Conservation (phyloP, 345 rosid genomes). For the Syzygium jambos region DNA sequence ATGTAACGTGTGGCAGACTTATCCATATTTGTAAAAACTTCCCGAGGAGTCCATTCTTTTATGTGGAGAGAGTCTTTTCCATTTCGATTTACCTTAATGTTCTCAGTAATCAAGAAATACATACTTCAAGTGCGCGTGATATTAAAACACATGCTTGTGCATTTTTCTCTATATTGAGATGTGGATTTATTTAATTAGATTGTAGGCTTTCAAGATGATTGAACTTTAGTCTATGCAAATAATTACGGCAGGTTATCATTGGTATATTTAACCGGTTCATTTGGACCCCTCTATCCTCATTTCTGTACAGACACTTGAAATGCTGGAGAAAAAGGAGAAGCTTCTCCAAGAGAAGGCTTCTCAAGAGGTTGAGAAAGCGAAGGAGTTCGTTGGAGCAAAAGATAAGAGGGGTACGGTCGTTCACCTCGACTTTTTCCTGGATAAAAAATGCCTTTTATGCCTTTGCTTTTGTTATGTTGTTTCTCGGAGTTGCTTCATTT, state of each 20-base stretch:
- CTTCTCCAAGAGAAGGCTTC: conserved; percentile 64
- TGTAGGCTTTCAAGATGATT: too few relatives aligned
- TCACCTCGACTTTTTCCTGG: neutral
- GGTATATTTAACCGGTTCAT: neutral
- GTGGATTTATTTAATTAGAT: neutral
- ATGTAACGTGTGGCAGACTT: neutral
- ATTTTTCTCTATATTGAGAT: neutral
- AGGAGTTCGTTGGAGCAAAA: conserved; percentile 45
- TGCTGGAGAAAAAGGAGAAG: conserved; percentile 92
- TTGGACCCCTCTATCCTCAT: neutral
- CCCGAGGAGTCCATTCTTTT: neutral
- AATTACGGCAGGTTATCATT: neutral
- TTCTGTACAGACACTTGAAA: conserved; percentile 59
- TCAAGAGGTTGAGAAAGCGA: conserved; percentile 66
- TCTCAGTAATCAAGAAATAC: neutral
- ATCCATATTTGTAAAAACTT: too few relatives aligned
- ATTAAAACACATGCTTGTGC: neutral
- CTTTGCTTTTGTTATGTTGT: neutral
- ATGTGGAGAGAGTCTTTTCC: neutral
- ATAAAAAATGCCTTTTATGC: neutral
- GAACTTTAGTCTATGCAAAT: neutral
- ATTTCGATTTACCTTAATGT: neutral
- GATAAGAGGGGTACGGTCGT: conserved; percentile 52
- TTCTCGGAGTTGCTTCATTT: neutral
- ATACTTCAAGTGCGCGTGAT: too few relatives aligned